Evolutionary conservation across 306 rosid species (phyloP), one percentile per base, ranked within the genome.

Genomic region (Rosa multiflora): DNA sequence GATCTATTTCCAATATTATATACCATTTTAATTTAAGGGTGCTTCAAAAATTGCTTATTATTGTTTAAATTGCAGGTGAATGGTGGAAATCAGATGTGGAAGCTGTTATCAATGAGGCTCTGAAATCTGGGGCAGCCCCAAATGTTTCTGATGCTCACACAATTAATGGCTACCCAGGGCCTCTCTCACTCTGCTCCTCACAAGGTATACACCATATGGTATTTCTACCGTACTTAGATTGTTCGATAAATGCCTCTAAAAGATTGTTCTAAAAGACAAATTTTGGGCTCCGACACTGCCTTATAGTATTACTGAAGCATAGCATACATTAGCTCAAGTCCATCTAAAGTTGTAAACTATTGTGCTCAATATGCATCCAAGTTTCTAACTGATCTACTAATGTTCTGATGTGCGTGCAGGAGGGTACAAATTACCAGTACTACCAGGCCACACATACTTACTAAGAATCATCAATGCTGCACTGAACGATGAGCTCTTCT

Each of bases 1-100:
- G 55, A 7, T 21, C 35, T 76, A 6, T 78, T 29, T 29, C 2
- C 70, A 23, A 23, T 23, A 7, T 73, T 12, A 52, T 39, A 52
- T 21, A 11, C 21, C 58, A 2, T 40, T 52, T 26, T 7, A n/a
- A n/a, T 4, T 26, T 5, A 35, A 67, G 15, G 13, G 10, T 9
- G 40, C 18, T 17, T 29, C 1, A 14, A 44, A 4, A 29, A 23
- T 75, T 75, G 10, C 70, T 59, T 15, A 40, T 39, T 5, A 40
- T 11, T n/a, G 37, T 42, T 58, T 12, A 79, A 82, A 48, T 82
- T 87, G 85, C 53, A 94, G 98, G 90, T 83, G 98, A 94, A 88
- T 94, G 98, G 98, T 94, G 98, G 98, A 91, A 94, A 82, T 90
- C 97, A 70, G 96, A 94, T 81, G 89, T 91, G 12, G 98, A 94